A percentile compares a stretch with the other conserved stretches of the same genome.
Conservation (phyloP, 2,329 filamentous ascomycete species). For the Arthrobotrys sinensis region DNA sequence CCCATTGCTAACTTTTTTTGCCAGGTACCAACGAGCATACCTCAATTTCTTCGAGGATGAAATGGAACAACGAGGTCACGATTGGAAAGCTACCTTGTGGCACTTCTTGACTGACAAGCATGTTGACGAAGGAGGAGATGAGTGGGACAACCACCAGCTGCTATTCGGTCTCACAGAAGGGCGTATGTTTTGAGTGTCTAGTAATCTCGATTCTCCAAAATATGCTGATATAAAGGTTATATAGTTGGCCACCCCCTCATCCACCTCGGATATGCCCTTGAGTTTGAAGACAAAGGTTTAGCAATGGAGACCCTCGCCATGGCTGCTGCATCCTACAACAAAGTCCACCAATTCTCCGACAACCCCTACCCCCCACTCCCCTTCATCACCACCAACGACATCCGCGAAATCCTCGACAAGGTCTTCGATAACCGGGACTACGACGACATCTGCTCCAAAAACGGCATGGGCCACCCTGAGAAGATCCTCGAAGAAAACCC, state of each 20-base stretch:
- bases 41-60: constrained; percentile 97
- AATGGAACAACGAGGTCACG: constrained; percentile 81
- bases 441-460: constrained; percentile 75
- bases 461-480: constrained; percentile 76
- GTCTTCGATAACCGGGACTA: constrained; percentile 80
- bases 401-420: constrained; percentile 79
- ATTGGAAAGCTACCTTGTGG: constrained; percentile 84
- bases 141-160: constrained; percentile 67
- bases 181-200: constrained; percentile 72
- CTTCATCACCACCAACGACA: constrained; percentile 67
- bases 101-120: constrained; percentile 83
- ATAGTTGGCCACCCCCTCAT: constrained; percentile 44
- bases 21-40: constrained; percentile 84
- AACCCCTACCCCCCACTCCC: constrained; percentile 68
- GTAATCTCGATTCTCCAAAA: neutral
- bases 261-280: constrained; percentile 78
- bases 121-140: constrained; percentile 71
- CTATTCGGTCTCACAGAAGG: constrained; percentile 85
- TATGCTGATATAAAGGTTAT: constrained; percentile 22
- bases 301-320: constrained; percentile 89
- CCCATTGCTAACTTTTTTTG: neutral
- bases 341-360: constrained; percentile 79
- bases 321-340: constrained; percentile 74
- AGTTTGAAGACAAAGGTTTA: constrained; percentile 86
- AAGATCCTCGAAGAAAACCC: constrained; percentile 79